A percentile compares a stretch with the other conserved stretches of the same genome.
Conservation (phyloP, 1,139 yeast species). For the Saccharomyces hybrid region DNA sequence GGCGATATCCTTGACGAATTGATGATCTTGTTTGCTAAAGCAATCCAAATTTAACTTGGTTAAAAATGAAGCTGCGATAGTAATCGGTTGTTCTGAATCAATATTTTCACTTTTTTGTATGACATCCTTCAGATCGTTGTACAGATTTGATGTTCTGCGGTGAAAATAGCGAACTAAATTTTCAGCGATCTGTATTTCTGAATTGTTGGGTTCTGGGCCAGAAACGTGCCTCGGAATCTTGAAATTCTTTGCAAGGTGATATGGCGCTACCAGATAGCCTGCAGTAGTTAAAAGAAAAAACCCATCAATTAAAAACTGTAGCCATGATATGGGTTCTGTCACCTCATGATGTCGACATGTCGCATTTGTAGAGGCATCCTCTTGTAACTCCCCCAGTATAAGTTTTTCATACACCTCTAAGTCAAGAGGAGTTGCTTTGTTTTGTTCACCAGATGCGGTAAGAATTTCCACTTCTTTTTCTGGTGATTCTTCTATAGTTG, state of each 20-base stretch:
- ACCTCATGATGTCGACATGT: conserved; percentile 16
- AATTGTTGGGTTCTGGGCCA: background rate
- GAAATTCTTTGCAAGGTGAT: conserved; percentile 27
- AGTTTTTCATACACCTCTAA: conserved; percentile 22
- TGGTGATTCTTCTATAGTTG: conserved; percentile 18
- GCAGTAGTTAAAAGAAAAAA: conserved; percentile 84
- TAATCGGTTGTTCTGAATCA: conserved; percentile 10
- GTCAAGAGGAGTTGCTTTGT: conserved; percentile 36
- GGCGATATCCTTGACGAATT: conserved; percentile 17
- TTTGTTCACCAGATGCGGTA: conserved; percentile 1
- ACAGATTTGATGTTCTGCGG: conserved; percentile 15
- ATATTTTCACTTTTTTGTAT: conserved; percentile 13
- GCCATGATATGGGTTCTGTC: conserved; percentile 50
- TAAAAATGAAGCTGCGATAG: conserved; percentile 16
- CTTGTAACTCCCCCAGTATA: conserved; percentile 12
- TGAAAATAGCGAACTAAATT: conserved; percentile 34
- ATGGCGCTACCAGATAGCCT: conserved; percentile 47
- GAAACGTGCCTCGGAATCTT: conserved; percentile 43
- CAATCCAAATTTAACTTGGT: conserved; percentile 24
- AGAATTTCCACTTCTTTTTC: background rate
- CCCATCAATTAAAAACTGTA: conserved; percentile 62
- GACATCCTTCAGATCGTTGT: conserved; percentile 13
- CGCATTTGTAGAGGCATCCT: conserved; percentile 21
- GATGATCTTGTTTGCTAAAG: conserved; percentile 26
- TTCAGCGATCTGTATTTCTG: conserved; percentile 35